A percentile compares a stretch with the other conserved stretches of the same genome.
Conservation (phyloP, 1,139 yeast genomes). For the Diutina mesorugosa region DNA sequence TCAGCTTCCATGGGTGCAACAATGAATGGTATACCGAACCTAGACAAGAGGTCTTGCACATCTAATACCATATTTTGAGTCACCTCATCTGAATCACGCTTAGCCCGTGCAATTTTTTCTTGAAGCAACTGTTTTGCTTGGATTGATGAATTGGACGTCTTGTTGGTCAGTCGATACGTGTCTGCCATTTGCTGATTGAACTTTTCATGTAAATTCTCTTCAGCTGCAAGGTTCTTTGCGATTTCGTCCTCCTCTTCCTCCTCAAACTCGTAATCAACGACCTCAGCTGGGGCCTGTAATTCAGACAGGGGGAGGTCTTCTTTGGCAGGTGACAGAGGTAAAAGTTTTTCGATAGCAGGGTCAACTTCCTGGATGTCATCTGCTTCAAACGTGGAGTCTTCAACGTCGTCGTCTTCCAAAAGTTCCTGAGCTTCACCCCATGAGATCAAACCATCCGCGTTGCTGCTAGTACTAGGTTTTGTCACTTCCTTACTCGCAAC, state of each 20-base stretch:
- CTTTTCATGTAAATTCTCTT: constrained; percentile 57
- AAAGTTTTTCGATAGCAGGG: background rate
- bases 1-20: constrained; percentile 99
- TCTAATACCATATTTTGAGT: constrained; percentile 78
- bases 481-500: constrained; percentile 3
- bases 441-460: constrained; percentile 35
- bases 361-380: constrained; percentile 5
- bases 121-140: constrained; percentile 43
- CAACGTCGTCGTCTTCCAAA: constrained; percentile 8
- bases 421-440: constrained; percentile 32
- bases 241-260: constrained; percentile 68
- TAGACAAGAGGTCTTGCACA: constrained; percentile 71
- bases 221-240: constrained; percentile 47
- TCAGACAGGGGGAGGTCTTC: background rate
- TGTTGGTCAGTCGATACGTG: constrained; percentile 4
- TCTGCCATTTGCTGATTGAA: constrained; percentile 39
- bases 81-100: constrained; percentile 74
- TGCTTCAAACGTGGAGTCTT: constrained; percentile 3
- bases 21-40: constrained; percentile 88
- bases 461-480: constrained; percentile 7
- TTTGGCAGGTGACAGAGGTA: background rate
- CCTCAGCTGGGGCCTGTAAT: constrained; percentile 3
- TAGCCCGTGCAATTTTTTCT: constrained; percentile 49
- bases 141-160: constrained; percentile 16
- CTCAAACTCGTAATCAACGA: constrained; percentile 50